A percentile compares a stretch with the other conserved stretches of the same genome.
Conservation (phyloP, 2,329 filamentous ascomycete species). For the Colletotrichum tropicicola region DNA sequence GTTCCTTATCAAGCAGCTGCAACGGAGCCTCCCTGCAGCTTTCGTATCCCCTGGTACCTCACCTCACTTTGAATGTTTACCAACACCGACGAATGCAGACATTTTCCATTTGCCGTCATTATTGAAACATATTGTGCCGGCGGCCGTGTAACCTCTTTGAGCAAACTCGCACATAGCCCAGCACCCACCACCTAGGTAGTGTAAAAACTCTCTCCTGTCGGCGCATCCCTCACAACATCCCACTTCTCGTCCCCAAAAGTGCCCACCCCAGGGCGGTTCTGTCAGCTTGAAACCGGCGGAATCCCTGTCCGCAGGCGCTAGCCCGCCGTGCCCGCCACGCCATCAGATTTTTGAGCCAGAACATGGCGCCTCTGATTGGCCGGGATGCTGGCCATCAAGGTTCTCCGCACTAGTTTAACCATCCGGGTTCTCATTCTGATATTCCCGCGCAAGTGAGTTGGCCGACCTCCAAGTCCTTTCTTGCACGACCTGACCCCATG, state of each 20-base stretch:
- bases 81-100: too few species aligned
- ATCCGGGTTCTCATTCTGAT: constrained; percentile 23
- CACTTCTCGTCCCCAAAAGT: not conserved
- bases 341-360: not conserved
- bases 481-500: not conserved
- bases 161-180: not conserved
- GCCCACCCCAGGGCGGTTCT: too few species aligned
- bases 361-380: constrained; percentile 6
- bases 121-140: not conserved
- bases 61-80: not conserved
- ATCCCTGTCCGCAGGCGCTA: constrained; percentile 14
- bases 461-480: not conserved
- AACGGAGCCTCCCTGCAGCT: not conserved
- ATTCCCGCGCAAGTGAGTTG: not conserved
- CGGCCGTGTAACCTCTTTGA: not conserved
- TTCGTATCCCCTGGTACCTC: not conserved
- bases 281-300: constrained; percentile 2
- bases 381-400: constrained; percentile 11
- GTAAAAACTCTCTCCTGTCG: too few species aligned
- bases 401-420: constrained; percentile 26
- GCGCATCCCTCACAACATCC: too few species aligned
- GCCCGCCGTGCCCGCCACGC: not conserved
- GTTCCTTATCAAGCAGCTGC: constrained; percentile 10
- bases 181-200: too few species aligned
- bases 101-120: too few species aligned